These are phyloP conservation scores for Nigrograna mackinnonii DNA, from an alignment of 2,329 filamentous ascomycete species.

Conservation along the genomic window DNA sequence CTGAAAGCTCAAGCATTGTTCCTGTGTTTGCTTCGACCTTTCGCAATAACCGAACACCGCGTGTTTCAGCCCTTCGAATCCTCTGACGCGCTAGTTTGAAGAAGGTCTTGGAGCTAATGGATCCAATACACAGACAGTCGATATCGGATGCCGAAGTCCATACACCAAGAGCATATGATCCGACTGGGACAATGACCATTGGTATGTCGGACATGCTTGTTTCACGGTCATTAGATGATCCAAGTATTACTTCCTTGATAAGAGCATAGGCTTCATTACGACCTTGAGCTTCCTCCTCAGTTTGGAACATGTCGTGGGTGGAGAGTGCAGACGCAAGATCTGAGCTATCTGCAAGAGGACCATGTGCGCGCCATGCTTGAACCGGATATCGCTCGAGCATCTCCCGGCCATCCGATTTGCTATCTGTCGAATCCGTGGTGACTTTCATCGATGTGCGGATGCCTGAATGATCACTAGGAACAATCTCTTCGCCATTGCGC, in stretches of 20 bases:
- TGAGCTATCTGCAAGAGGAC: slow-evolving; percentile 9
- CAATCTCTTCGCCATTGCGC: slow-evolving; percentile 12
- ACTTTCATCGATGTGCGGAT: slow-evolving; percentile 42
- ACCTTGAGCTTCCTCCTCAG: slow-evolving; percentile 44
- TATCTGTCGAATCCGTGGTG: slow-evolving; percentile 19
- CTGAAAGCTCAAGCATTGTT: slow-evolving; percentile 66
- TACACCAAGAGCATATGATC: slow-evolving; percentile 66
- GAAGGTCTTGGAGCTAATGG: slow-evolving; percentile 64
- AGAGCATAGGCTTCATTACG: slow-evolving; percentile 52
- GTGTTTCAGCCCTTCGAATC: slow-evolving; percentile 51
- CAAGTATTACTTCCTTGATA: slow-evolving; percentile 51
- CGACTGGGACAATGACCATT: slow-evolving; percentile 64
- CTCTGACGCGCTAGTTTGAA: slow-evolving; percentile 62
- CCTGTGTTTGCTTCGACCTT: slow-evolving; percentile 63
- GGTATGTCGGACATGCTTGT: slow-evolving; percentile 25
- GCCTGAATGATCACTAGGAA: slow-evolving; percentile 59
- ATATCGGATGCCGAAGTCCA: slow-evolving; percentile 66
- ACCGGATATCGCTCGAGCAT: slow-evolving; percentile 12
- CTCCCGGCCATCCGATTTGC: slow-evolving; percentile 2
- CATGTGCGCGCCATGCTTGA: slow-evolving; percentile 11
- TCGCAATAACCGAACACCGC: slow-evolving; percentile 57
- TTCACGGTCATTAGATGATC: slow-evolving; percentile 13
- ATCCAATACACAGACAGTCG: slow-evolving; percentile 67
- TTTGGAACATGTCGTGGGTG: slow-evolving; percentile 48
- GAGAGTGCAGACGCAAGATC: slow-evolving; percentile 17